Base-by-base conservation (phyloP, 2,329 filamentous ascomycete species). In the Fonsecaea pedrosoi region DNA sequence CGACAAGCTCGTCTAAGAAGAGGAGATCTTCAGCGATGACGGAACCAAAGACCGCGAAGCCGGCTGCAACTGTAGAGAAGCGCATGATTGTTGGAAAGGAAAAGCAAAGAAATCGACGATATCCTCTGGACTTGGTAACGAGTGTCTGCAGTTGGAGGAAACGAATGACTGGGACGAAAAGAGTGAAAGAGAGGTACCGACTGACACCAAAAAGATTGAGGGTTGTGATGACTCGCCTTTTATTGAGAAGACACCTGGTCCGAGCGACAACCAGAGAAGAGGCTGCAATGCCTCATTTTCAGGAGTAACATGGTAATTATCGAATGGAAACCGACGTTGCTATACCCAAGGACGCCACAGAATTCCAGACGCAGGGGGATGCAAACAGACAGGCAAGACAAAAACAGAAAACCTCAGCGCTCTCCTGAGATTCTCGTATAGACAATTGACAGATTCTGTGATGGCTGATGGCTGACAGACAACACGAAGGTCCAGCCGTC, bases 11-110 rank as follows among this genome's bases (percentile, higher is more conserved):
- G 18, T 55, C 54, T 6, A 55, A 25, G 54, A 55, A 55, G 32
- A 55, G 54, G 8, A 55, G 54, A 25, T 55, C 54, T 55, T 55
- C 54, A 5, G 54, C 54, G 13, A 37, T 4, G 32, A 55, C 54
- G 25, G 30, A 34, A 13, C 12, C 54, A 4, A 38, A 6, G 54
- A 12, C 15, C 12, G 30, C 35, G 15, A 55, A 55, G 13, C 15
- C 54, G 30, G 54, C 30, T 8, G 54, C 54, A 18, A 55, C 3
- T 5, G n/a, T 8, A 38, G 54, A 35, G 54, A 55, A 55, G 15
- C 54, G 54, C 54, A 55, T 55, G 54, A 18, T 7, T n/a, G 30
- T n/a, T 5, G 45, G 12, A 50, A 50, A 9, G 9, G 13, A 25
- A 50, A 30, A 15, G 18, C 4, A 50, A 50, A 12, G 5, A 50